phyloP scores from a whole-genome alignment of 768 basidiomycete genomes.

The Russula sp. region DNA sequence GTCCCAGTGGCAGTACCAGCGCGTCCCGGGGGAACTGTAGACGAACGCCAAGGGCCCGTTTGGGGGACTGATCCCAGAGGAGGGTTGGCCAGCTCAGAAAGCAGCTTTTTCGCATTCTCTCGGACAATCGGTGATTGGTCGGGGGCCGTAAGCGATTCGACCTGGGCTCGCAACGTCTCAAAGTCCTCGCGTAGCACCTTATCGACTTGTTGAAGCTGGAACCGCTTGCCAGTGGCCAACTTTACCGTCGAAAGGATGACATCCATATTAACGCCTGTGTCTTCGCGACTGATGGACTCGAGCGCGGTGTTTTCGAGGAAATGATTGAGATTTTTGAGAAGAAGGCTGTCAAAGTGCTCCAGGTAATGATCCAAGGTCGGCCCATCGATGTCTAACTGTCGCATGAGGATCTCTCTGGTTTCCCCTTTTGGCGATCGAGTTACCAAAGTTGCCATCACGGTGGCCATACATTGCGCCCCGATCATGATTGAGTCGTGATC shows the following conservation, averaged over 20 bases:
- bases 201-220: not conserved
- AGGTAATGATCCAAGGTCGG: not conserved
- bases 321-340: constrained; percentile 3
- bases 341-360: not conserved
- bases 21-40: no score
- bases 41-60: no score
- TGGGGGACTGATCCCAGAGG: no score
- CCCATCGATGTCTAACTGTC: not conserved
- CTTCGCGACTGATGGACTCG: not conserved
- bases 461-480: constrained; percentile 6
- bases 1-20: no score
- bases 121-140: not conserved
- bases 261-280: not conserved
- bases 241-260: not conserved
- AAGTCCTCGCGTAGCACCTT: not conserved
- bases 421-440: not conserved
- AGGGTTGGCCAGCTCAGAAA: not conserved
- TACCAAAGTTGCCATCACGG: not conserved
- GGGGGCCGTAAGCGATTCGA: not conserved
- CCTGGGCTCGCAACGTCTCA: no score
- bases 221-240: not conserved
- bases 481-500: not conserved
- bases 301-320: constrained; percentile 1
- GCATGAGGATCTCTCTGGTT: not conserved
- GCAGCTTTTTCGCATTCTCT: not conserved